Percentiles rank a stretch among this genome's conserved stretches.
These are phyloP conservation scores for Ophiostoma pallidulum DNA, from an alignment of 2,329 filamentous ascomycete genomes.

Conservation along the genomic window DNA sequence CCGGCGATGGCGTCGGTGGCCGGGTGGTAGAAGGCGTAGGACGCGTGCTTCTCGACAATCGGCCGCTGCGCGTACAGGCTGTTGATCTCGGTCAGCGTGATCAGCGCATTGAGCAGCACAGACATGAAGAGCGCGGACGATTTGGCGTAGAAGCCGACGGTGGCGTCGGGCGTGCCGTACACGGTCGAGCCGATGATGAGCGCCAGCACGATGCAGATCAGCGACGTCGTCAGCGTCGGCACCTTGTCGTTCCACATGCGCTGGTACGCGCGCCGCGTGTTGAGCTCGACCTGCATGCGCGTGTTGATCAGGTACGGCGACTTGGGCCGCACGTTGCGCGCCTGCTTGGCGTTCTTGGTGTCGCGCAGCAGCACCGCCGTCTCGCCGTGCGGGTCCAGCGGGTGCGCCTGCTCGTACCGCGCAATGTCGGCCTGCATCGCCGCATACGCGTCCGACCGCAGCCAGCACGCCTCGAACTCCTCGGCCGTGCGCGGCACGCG, in stretches of 20 bases:
- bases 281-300: constrained; percentile 37
- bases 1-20: constrained; percentile 80
- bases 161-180: constrained; percentile 15
- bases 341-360: constrained; percentile 42
- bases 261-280: constrained; percentile 65
- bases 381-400: constrained; percentile 26
- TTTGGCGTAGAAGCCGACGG: constrained; percentile 43
- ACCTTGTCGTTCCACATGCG: constrained; percentile 66
- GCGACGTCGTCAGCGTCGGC: constrained; percentile 67
- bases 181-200: constrained; percentile 15
- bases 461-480: constrained; percentile 52
- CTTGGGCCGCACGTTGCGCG: constrained; percentile 45
- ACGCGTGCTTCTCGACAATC: constrained; percentile 82
- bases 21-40: constrained; percentile 83
- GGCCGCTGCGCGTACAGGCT: constrained; percentile 81
- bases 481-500: constrained; percentile 49
- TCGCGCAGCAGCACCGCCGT: constrained; percentile 36
- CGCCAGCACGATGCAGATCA: constrained; percentile 59
- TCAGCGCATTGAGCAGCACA: constrained; percentile 75
- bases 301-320: constrained; percentile 56
- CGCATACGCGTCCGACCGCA: constrained; percentile 41
- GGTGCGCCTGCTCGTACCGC: constrained; percentile 43
- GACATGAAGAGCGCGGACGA: constrained; percentile 80
- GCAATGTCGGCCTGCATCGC: constrained; percentile 43
- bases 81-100: constrained; percentile 72